A percentile compares a stretch with the other conserved stretches of the same genome.
These are phyloP conservation scores for Penicillium occitanis DNA, from an alignment of 2,329 filamentous ascomycete genomes.

Conservation along the genomic window DNA sequence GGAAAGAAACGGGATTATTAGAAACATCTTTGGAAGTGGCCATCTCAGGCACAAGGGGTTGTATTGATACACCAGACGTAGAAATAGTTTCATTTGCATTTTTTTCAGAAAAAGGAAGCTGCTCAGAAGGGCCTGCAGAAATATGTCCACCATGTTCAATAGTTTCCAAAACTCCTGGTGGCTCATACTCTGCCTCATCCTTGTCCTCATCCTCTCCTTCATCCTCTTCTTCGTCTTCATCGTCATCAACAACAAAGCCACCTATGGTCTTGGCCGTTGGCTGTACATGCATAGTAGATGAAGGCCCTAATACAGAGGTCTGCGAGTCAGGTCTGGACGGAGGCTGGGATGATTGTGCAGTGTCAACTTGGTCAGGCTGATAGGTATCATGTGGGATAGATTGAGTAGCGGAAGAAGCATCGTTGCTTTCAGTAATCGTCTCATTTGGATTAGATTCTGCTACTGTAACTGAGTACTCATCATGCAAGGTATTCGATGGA, in stretches of 20 bases:
- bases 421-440: slow-evolving; percentile 24
- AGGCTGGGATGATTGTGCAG: slow-evolving; percentile 33
- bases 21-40: slow-evolving; percentile 49
- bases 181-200: slow-evolving; percentile 55
- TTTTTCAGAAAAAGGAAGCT: slow-evolving; percentile 52
- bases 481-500: slow-evolving; percentile 50
- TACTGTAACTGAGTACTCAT: slow-evolving; percentile 39
- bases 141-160: slow-evolving; percentile 51
- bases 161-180: slow-evolving; percentile 49
- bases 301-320: slow-evolving; percentile 33
- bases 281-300: slow-evolving; percentile 35
- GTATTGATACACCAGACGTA: slow-evolving; percentile 61
- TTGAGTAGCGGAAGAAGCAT: slow-evolving; percentile 29
- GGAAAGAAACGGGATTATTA: slow-evolving; percentile 48
- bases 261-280: slow-evolving; percentile 56
- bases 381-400: slow-evolving; percentile 18
- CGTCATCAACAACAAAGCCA: slow-evolving; percentile 64
- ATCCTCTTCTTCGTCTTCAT: slow-evolving; percentile 55
- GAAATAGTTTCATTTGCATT: slow-evolving; percentile 56
- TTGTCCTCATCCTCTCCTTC: slow-evolving; percentile 52
- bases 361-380: slow-evolving; percentile 20
- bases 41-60: slow-evolving; percentile 56
- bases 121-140: slow-evolving; percentile 53
- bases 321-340: slow-evolving; percentile 38
- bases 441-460: slow-evolving; percentile 33